Evolutionary conservation across 108 stramenopile genomes (phyloP).

Genomic region (Chaetoceros muelleri): DNA sequence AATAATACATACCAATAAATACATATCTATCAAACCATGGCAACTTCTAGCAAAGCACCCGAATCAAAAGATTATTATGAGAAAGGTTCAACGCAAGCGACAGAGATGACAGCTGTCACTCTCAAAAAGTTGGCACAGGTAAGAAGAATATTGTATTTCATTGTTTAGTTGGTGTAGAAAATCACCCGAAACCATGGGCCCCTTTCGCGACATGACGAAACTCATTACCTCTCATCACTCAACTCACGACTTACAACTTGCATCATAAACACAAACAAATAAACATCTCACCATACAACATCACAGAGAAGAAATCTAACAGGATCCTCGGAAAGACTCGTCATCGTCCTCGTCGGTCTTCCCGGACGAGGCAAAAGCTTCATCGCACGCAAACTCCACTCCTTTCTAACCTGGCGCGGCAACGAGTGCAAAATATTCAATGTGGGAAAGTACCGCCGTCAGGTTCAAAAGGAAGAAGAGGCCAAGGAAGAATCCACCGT

Average conservation of each 20-base stretch:
- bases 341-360: conserved; percentile 76
- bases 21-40: too few species aligned
- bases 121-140: conserved; percentile 62
- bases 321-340: conserved; percentile 49
- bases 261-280: too few species aligned
- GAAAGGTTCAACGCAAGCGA: conserved; percentile 52
- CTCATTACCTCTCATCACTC: too few species aligned
- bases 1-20: too few species aligned
- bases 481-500: too few species aligned
- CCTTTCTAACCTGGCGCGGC: conserved; percentile 77
- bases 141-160: conserved; percentile 6
- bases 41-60: too few species aligned
- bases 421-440: conserved; percentile 74
- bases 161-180: background rate
- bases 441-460: conserved; percentile 81
- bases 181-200: background rate
- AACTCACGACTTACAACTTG: too few species aligned
- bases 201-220: too few species aligned
- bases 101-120: conserved; percentile 47
- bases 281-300: too few species aligned
- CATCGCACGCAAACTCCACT: conserved; percentile 74
- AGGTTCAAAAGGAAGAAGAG: conserved; percentile 31
- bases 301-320: conserved; percentile 60
- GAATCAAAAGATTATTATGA: conserved; percentile 31
- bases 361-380: conserved; percentile 89